These are phyloP conservation scores for Dactylellina leptospora DNA, from an alignment of 2,329 filamentous ascomycete species.

Conservation along the genomic window DNA sequence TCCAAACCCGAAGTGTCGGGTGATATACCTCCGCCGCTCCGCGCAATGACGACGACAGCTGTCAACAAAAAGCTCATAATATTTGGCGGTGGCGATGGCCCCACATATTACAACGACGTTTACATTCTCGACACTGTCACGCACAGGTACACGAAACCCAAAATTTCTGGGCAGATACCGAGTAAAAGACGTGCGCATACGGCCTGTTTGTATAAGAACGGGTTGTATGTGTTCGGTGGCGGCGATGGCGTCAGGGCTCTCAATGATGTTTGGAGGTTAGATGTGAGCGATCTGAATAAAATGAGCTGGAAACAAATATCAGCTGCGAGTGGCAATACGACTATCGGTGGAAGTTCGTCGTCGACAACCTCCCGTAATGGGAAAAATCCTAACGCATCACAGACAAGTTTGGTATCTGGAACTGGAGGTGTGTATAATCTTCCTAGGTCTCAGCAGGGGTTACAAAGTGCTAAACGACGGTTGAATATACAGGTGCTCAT, in stretches of 20 bases:
- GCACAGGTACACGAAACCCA: conserved; percentile 72
- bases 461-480: too few relatives aligned
- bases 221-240: conserved; percentile 76
- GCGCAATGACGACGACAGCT: conserved; percentile 76
- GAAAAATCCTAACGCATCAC: conserved; percentile 33
- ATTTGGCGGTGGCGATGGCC: conserved; percentile 75
- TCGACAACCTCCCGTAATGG: conserved; percentile 15
- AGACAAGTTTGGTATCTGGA: conserved; percentile 41
- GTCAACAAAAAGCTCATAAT: conserved; percentile 73
- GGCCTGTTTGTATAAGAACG: conserved; percentile 75
- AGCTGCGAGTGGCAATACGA: conserved; percentile 41
- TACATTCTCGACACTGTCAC: conserved; percentile 77
- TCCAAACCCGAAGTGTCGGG: conserved; percentile 72
- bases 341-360: conserved; percentile 21
- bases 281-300: conserved; percentile 69
- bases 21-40: conserved; percentile 71
- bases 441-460: background rate
- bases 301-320: conserved; percentile 74
- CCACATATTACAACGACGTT: conserved; percentile 76
- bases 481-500: conserved; percentile 7
- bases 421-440: conserved; percentile 14
- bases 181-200: conserved; percentile 73
- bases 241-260: conserved; percentile 75
- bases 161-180: conserved; percentile 68
- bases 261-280: conserved; percentile 77